Evolutionary conservation across 1,139 yeast species (phyloP), one percentile per base, ranked within the genome.

Genomic region (Barnettozyma hawaiiensis): DNA sequence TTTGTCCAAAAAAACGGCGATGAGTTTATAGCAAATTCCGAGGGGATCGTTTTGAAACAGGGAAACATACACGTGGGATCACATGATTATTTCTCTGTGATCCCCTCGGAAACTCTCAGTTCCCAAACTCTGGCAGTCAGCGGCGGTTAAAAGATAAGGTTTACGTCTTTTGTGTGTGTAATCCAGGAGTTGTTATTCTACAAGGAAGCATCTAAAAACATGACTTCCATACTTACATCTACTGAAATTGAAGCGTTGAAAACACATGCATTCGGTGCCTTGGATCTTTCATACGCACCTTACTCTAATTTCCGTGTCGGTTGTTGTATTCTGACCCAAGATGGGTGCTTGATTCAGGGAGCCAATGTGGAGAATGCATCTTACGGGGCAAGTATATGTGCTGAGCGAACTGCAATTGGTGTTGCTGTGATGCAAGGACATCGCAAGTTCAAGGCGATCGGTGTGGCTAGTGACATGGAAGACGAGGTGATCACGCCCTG

Each of bases 321-420:
- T 0, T 86, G 96, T 42, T 77, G 81, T 2, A 55, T 90, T 2
- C 57, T 85, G 26, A 71, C 87, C 0, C 59, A 59, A 1, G 63
- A 69, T 9, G 84, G 78, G 4, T 65, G 67, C 18, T 67, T 61
- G 37, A 64, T 81, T 28, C 61, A 65, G 11, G 98, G 97, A 4
- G 95, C 95, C 39, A 92, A 92, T 54, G 79, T 92, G 21, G 98
- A 92, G 60, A 92, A 90, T 59, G 97, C 97, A 3, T 80, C 94
- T 34, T 90, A 85, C 57, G 94, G 92, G 0, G 97, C 84, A 0
- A 74, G 85, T 2, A 79, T 89, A 15, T 92, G 98, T 62, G 98
- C 98, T 2, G 98, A 92, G 60, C 69, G 96, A 43, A 73, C 87
- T 1, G 84, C 97, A 0, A 70, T 86, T 3, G 73, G 78, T 19